These are phyloP conservation scores for Phoenix dactylifera DNA, from an alignment of 176 grass and related monocot genomes.

Conservation along the genomic window DNA sequence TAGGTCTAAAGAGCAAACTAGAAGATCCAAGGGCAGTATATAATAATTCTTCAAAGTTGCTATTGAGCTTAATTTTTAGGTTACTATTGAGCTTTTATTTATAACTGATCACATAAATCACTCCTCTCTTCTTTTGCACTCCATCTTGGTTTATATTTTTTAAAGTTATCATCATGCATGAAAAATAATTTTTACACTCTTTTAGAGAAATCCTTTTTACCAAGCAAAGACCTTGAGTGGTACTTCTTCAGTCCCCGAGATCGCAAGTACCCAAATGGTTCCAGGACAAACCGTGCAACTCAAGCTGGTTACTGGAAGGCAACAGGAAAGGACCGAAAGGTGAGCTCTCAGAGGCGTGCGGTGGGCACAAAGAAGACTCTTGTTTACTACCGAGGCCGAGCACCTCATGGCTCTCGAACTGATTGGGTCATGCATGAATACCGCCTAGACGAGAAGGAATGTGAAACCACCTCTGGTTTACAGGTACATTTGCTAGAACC, in stretches of 20 bases:
- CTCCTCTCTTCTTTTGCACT: too few relatives aligned
- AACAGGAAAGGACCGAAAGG: slow-evolving; percentile 85
- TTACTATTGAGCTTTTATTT: too few relatives aligned
- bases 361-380: slow-evolving; percentile 96
- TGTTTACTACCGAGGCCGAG: slow-evolving; percentile 89
- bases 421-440: slow-evolving; percentile 99
- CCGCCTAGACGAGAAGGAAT: slow-evolving; percentile 90
- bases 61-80: neutral
- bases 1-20: neutral
- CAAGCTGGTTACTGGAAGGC: slow-evolving; percentile 98
- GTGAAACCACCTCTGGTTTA: slow-evolving; percentile 61
- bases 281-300: slow-evolving; percentile 93
- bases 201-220: slow-evolving; percentile 95
- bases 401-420: slow-evolving; percentile 85
- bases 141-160: too few relatives aligned
- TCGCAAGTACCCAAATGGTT: slow-evolving; percentile 94
- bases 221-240: slow-evolving; percentile 99
- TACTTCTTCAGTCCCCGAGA: slow-evolving; percentile 99
- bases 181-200: too few relatives aligned
- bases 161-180: too few relatives aligned
- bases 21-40: neutral
- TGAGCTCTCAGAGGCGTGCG: slow-evolving; percentile 60
- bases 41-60: neutral
- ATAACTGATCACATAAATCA: too few relatives aligned
- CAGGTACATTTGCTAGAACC: slow-evolving; percentile 32